Evolutionary conservation across 805 yeast species (phyloP).

Genomic region (Candida sphagnicola): DNA sequence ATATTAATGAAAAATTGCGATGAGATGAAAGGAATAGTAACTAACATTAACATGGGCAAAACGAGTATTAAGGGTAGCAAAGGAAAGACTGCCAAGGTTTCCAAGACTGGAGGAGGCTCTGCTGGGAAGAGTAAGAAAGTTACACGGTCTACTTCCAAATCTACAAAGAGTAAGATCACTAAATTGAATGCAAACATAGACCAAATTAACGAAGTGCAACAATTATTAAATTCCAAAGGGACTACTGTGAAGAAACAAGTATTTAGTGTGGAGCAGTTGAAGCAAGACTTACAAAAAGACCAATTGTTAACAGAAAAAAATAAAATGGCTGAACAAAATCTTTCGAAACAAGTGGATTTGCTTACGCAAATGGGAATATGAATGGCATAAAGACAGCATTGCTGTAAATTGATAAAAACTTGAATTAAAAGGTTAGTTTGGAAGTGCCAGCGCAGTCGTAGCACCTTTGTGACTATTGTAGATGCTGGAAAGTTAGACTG

Average conservation of each 20-base stretch:
- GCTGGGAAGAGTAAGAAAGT: slow-evolving; percentile 6
- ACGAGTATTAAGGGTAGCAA: not conserved
- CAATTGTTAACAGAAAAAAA: slow-evolving; percentile 22
- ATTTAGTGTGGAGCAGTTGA: slow-evolving; percentile 31
- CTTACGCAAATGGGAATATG: slow-evolving; percentile 41
- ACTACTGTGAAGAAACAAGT: slow-evolving; percentile 18
- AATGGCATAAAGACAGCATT: not conserved
- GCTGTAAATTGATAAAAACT: too few species aligned
- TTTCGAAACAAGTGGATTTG: slow-evolving; percentile 44
- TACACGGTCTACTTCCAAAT: slow-evolving; percentile 21
- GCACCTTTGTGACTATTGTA: too few species aligned
- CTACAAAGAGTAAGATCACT: slow-evolving; percentile 29
- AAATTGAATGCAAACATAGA: slow-evolving; percentile 28
- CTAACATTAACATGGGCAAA: too few species aligned
- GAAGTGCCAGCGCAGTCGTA: too few species aligned
- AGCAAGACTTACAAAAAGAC: slow-evolving; percentile 39
- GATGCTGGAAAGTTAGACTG: too few species aligned
- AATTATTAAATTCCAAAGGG: slow-evolving; percentile 8
- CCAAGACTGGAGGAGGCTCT: not conserved
- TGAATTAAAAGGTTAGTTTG: too few species aligned
- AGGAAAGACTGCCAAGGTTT: not conserved
- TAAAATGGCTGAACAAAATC: slow-evolving; percentile 36
- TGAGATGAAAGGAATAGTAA: not conserved
- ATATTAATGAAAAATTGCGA: not conserved
- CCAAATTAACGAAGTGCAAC: slow-evolving; percentile 19